Evolutionary conservation across 1,139 yeast species (phyloP), one percentile per base, ranked within the genome.

Genomic region (Blastobotrys arbuscula): DNA sequence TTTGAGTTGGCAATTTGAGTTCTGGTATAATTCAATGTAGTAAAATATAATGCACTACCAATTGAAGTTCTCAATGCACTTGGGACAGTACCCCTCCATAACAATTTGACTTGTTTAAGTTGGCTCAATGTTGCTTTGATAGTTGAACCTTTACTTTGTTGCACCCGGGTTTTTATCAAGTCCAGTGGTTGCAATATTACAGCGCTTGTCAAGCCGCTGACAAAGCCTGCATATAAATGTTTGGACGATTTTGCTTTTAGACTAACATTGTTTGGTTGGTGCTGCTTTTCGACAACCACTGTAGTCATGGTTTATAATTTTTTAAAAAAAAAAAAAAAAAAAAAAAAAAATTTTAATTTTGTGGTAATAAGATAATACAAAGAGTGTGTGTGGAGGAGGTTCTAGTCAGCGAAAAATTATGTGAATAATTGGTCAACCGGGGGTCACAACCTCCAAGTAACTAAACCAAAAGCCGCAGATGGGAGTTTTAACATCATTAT

Each of bases 1-100:
- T n/a, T 15, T 18, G n/a, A 21, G 16, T 16, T 30, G 16, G 40
- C 44, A 8, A 49, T 30, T 28, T 72, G 65, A 1, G 76, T 72
- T 52, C 97, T 71, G 47, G 82, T 71, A 10, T 75, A 61, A 52
- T 89, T 85, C 44, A 92, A 68, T 5, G 83, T 73, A 0, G 96
- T 78, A 50, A 92, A 74, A 60, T 92, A 92, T 34, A 92, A 68
- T 0, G 94, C 96, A 40, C 95, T 86, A 0, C 98, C 98, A 18
- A 88, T 73, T 1, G 97, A 88, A 0, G 96, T 90, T 52, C 98
- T 73, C 34, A 92, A 62, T 1, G 95, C 90, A 26, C 96, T 86
- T 0, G 97, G 97, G 36, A 89, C 61, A 0, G 96, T 90, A 0
- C 98, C 98, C 50, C 96, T 74, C 98, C 98, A 92, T 47, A 90